phyloP scores from a whole-genome alignment of 2,329 filamentous ascomycete genomes.

The Fusarium graminum region DNA sequence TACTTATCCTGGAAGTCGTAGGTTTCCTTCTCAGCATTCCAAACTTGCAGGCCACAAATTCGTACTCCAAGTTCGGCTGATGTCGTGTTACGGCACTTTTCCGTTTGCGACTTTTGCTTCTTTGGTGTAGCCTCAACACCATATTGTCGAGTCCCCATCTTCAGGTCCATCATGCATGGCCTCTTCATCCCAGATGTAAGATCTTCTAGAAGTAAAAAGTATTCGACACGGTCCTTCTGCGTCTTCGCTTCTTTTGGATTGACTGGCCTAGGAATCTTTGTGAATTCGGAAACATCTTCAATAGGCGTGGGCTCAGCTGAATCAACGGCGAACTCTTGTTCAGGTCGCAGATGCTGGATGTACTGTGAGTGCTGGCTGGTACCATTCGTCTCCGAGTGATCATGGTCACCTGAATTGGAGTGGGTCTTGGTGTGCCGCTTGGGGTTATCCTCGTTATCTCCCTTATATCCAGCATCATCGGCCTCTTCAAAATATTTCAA shows the following conservation, averaged over 20 bases:
- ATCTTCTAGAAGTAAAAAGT: conserved; percentile 93
- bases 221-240: conserved; percentile 79
- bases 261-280: conserved; percentile 69
- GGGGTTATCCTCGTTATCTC: conserved; percentile 61
- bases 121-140: conserved; percentile 91
- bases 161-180: conserved; percentile 96
- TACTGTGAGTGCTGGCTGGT: conserved; percentile 14
- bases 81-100: conserved; percentile 93
- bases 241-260: conserved; percentile 84
- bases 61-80: conserved; percentile 92
- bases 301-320: conserved; percentile 57
- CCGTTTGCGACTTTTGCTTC: conserved; percentile 91
- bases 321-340: conserved; percentile 49
- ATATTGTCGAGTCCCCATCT: conserved; percentile 98
- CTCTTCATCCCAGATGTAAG: conserved; percentile 96
- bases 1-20: conserved; percentile 99
- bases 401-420: conserved; percentile 15
- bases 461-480: conserved; percentile 83
- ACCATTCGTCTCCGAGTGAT: conserved; percentile 28
- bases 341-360: conserved; percentile 52
- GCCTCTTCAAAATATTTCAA: conserved; percentile 94
- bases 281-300: conserved; percentile 47
- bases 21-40: conserved; percentile 84
- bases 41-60: conserved; percentile 95
- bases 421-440: conserved; percentile 20